A percentile compares a stretch with the other conserved stretches of the same genome.
Conservation (phyloP, 768 basidiomycete species). For the Podaxis sp. region DNA sequence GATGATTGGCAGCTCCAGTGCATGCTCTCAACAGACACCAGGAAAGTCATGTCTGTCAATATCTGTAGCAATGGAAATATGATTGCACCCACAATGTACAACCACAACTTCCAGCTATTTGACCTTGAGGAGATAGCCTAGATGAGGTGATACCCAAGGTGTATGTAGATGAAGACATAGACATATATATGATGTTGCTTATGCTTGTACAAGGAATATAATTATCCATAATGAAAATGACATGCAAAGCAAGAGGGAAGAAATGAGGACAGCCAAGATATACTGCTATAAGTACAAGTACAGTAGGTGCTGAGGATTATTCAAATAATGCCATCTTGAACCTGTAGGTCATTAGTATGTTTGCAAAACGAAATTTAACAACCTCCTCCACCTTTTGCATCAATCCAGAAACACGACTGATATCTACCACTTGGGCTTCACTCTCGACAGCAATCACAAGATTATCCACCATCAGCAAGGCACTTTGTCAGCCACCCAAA, state of each 20-base stretch:
- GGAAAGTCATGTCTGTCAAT: slow-evolving; percentile 99
- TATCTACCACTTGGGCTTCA: slow-evolving; percentile 78
- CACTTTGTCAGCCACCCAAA: too few species aligned
- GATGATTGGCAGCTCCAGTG: slow-evolving; percentile 96
- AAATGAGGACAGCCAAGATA: too few species aligned
- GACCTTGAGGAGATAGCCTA: slow-evolving; percentile 73
- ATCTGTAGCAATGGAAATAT: slow-evolving; percentile 79
- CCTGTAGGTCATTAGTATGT: slow-evolving; percentile 30
- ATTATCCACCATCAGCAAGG: slow-evolving; percentile 68
- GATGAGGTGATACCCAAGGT: slow-evolving; percentile 14
- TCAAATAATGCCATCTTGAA: slow-evolving; percentile 61
- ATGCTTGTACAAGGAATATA: too few species aligned
- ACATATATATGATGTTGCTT: too few species aligned
- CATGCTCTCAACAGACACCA: slow-evolving; percentile 87
- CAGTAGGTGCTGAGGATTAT: slow-evolving; percentile 14
- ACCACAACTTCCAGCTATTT: slow-evolving; percentile 92
- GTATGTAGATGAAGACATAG: neutral
- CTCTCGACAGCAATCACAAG: slow-evolving; percentile 87
- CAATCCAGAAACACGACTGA: slow-evolving; percentile 84
- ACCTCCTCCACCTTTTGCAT: slow-evolving; percentile 86
- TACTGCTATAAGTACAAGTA: slow-evolving; percentile 16
- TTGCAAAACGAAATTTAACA: neutral
- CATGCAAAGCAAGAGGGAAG: slow-evolving; percentile 20
- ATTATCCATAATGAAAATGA: slow-evolving; percentile 17
- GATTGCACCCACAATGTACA: slow-evolving; percentile 88